A percentile compares a stretch with the other conserved stretches of the same genome.
Conservation (phyloP, 495 filamentous ascomycete genomes). For the Penicillium turbatum region DNA sequence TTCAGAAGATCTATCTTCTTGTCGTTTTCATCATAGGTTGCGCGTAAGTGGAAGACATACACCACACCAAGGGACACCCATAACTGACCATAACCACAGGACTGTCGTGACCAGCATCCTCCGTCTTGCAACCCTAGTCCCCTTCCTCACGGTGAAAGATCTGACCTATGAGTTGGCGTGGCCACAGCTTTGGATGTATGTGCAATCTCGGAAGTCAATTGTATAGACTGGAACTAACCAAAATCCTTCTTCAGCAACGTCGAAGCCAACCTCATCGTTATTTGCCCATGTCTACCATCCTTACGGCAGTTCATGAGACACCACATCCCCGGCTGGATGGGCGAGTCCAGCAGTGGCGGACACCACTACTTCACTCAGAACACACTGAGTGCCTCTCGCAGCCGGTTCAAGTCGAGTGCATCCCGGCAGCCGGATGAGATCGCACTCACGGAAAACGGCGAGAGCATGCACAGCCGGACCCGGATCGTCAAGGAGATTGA, state of each 20-base stretch:
- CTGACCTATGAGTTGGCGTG: slow-evolving; percentile 17
- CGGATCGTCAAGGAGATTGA: slow-evolving; percentile 10
- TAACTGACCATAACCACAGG: slow-evolving; percentile 7
- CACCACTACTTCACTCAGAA: slow-evolving; percentile 1
- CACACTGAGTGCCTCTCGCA: slow-evolving; percentile 4
- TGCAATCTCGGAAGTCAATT: background rate
- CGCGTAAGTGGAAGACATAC: slow-evolving; percentile 18
- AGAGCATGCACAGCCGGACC: slow-evolving; percentile 1
- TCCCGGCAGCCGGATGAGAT: slow-evolving; percentile 18
- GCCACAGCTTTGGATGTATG: slow-evolving; percentile 22
- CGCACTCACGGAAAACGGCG: slow-evolving; percentile 6
- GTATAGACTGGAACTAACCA: background rate
- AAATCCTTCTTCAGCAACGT: slow-evolving; percentile 13
- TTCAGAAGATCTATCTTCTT: slow-evolving; percentile 21
- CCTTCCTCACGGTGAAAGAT: slow-evolving; percentile 17
- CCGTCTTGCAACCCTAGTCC: slow-evolving; percentile 22
- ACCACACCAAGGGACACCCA: background rate
- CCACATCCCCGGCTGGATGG: slow-evolving; percentile 20
- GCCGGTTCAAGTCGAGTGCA: slow-evolving; percentile 12
- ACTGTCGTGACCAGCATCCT: slow-evolving; percentile 28
- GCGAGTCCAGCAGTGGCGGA: slow-evolving; percentile 2
- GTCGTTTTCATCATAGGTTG: slow-evolving; percentile 26
- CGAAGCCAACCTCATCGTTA: slow-evolving; percentile 28
- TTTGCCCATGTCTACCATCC: slow-evolving; percentile 24
- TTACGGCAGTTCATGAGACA: slow-evolving; percentile 23